Percentiles rank a stretch among this genome's conserved stretches.
phyloP scores from a whole-genome alignment of 2,329 filamentous ascomycete species.

The Colletotrichum camelliae region DNA sequence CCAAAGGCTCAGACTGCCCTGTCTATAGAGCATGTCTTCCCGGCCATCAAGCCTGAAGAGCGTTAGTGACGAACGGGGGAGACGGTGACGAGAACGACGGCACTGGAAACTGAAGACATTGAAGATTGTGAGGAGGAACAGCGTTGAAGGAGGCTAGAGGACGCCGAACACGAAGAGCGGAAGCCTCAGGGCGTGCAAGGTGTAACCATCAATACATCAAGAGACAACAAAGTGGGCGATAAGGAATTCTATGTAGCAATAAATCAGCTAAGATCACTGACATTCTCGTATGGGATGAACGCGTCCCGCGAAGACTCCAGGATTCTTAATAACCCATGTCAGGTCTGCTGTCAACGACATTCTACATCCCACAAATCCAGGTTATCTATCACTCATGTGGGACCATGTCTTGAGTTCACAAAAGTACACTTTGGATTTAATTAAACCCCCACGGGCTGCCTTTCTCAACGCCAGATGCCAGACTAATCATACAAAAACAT shows the following conservation, averaged over 20 bases:
- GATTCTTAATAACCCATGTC: rapidly evolving
- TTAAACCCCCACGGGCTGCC: background rate
- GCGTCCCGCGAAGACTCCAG: no score
- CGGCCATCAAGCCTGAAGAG: no score
- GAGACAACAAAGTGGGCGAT: background rate
- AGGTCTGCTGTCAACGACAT: background rate
- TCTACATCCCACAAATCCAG: background rate
- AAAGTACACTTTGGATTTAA: constrained; percentile 12
- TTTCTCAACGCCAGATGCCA: background rate
- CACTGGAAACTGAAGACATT: background rate
- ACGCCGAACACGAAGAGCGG: background rate
- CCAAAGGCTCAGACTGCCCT: rapidly evolving
- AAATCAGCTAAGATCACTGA: no score
- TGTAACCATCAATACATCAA: rapidly evolving
- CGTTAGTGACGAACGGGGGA: rapidly evolving
- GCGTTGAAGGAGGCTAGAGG: no score
- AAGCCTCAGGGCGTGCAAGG: background rate
- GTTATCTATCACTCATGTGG: background rate
- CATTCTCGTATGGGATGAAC: no score
- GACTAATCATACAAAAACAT: background rate
- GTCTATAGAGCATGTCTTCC: rapidly evolving
- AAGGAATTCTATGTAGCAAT: background rate
- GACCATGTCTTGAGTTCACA: background rate
- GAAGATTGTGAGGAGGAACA: background rate
- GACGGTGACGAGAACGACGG: background rate